Evolutionary conservation across 1,284 basidiomycete species (phyloP), one percentile per base, ranked within the genome.

Genomic region (Tylopilus sp.): DNA sequence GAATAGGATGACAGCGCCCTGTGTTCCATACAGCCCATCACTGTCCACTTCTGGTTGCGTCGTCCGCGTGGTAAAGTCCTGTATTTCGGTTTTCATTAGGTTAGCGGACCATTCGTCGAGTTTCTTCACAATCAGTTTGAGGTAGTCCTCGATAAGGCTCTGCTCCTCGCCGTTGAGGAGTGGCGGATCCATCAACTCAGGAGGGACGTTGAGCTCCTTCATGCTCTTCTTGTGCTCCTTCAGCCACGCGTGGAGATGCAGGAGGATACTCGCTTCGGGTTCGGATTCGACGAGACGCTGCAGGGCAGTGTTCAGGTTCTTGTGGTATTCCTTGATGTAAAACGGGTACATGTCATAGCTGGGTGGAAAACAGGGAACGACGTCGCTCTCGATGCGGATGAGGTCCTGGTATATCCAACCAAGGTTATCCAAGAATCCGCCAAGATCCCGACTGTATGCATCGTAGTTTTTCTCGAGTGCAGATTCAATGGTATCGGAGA

Each of bases 81-180:
- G 86, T 52, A 94, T 84, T 79, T 99, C 98, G 39, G 95, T 94
- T 76, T 90, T 92, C 93, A 98, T 97, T 63, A 99, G 86, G 78
- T 98, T 99, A 61, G 87, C 83, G 2, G 95, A 94, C 98, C 98
- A 99, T 80, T 99, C 97, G 81, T 99, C 97, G 66, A 99, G 91
- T 81, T 99, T 99, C 80, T 88, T 90, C 77, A 97, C 91, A 80
- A 99, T 97, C 68, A 99, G 86, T 69, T 91, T 89, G 60, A 98
- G 90, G 80, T 99, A 99, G 78, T 98, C 96, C 74, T 99, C 97
- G 72, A 99, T 96, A 63, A 99, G 89, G 53, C 85, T 85, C 77
- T 98, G 95, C 74, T 97, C 95, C 76, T 96, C 95, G 63, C 97
- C 97, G 65, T 95, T 97, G 22, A 99, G 85, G 41, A 99, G 84